Conservation (phyloP, 208 protist genomes). For the Zelonia costaricensis region DNA sequence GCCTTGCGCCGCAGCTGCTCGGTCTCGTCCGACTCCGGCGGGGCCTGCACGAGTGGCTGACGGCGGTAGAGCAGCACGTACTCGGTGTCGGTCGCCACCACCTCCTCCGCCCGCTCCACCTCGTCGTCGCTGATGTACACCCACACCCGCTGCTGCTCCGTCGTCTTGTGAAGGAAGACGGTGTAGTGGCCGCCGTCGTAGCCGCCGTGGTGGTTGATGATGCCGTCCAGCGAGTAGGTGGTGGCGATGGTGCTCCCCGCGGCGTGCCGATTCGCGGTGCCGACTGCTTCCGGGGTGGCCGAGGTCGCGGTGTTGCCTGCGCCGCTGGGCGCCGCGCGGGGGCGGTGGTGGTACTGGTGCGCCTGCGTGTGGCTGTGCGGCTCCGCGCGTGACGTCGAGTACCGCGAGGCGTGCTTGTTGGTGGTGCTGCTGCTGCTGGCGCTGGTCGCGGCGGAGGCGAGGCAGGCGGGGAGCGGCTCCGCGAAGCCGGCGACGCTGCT, state of each 20-base stretch:
- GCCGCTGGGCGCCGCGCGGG: neutral
- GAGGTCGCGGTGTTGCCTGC: slow-evolving; percentile 1
- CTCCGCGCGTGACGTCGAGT: no score
- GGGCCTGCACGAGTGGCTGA: slow-evolving; percentile 50
- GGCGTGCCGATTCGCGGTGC: no score
- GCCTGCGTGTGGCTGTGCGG: neutral
- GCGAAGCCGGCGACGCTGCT: slow-evolving; percentile 30
- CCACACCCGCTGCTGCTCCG: slow-evolving; percentile 48
- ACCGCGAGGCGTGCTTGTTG: neutral
- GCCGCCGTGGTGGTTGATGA: slow-evolving; percentile 87
- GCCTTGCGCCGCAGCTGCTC: slow-evolving; percentile 60
- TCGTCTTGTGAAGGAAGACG: slow-evolving; percentile 66
- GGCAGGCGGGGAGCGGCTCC: slow-evolving; percentile 20
- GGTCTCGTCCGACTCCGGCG: slow-evolving; percentile 21
- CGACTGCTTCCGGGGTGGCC: no score
- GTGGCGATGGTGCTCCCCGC: slow-evolving; percentile 26
- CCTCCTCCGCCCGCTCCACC: slow-evolving; percentile 27
- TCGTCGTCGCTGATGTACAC: slow-evolving; percentile 82
- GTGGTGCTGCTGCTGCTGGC: neutral
- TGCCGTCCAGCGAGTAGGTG: slow-evolving; percentile 81
- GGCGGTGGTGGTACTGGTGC: neutral
- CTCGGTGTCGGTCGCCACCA: slow-evolving; percentile 67
- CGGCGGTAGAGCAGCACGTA: slow-evolving; percentile 89
- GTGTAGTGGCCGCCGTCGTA: slow-evolving; percentile 89
- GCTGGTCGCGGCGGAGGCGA: neutral